These are phyloP conservation scores for Ananas comosus DNA, from an alignment of 176 grass and related monocot species.

Conservation along the genomic window DNA sequence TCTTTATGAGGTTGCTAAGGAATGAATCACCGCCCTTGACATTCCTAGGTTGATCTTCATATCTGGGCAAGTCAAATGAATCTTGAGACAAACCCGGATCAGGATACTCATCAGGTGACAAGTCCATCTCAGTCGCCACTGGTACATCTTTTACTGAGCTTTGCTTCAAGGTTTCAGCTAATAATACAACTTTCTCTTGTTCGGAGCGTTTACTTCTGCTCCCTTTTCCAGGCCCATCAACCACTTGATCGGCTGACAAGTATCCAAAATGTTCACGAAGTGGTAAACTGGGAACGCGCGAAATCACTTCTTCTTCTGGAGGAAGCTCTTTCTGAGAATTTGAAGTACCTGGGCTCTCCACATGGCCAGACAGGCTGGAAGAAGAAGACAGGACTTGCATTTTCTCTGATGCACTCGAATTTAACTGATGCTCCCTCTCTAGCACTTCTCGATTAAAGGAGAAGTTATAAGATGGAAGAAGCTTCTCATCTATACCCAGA, in stretches of 20 bases:
- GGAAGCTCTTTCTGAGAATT: constrained; percentile 42
- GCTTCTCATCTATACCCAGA: constrained; percentile 27
- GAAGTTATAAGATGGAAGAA: constrained; percentile 62
- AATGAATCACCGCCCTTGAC: constrained; percentile 59
- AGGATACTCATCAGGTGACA: constrained; percentile 45
- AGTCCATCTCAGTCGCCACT: constrained; percentile 53
- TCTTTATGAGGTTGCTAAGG: constrained; percentile 77
- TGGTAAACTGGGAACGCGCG: constrained; percentile 44
- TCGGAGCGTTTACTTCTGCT: constrained; percentile 65
- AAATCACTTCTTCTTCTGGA: constrained; percentile 42
- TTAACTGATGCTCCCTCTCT: constrained; percentile 47
- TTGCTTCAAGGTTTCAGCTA: constrained; percentile 55
- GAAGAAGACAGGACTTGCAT: constrained; percentile 43
- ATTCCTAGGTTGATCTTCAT: constrained; percentile 26
- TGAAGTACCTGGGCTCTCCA: constrained; percentile 36
- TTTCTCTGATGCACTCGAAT: constrained; percentile 44
- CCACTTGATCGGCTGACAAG: constrained; percentile 26
- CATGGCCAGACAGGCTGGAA: constrained; percentile 48
- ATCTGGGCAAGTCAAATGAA: constrained; percentile 26
- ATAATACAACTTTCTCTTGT: constrained; percentile 54
- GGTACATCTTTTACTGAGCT: constrained; percentile 64
- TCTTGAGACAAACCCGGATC: constrained; percentile 32
- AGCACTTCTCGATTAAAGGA: constrained; percentile 38
- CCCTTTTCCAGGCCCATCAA: constrained; percentile 41
- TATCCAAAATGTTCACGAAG: constrained; percentile 36